Base-by-base conservation (phyloP, 257 asterid genomes). In the Solanum lignicaule region DNA sequence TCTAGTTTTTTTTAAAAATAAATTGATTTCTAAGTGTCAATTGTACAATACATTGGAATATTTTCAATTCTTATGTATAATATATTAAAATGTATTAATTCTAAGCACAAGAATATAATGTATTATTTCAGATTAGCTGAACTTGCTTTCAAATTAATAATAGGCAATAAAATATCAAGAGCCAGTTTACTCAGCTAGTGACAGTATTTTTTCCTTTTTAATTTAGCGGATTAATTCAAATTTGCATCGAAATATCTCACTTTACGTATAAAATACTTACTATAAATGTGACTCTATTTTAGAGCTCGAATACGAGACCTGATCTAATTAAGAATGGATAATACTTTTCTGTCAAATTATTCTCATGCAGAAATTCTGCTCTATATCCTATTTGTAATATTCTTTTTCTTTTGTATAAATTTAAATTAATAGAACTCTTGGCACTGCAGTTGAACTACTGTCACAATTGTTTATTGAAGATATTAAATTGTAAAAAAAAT, bases 1-100 rank as follows among this genome's bases (percentile, higher is more conserved):
- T 52, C n/a, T 3, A 4, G 16, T 58, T 48, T 39, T 12, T 21
- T 3, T 18, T 0, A 0, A 2, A 27, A 32, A 8, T 5, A 16
- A n/a, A 8, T 38, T 66, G 65, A 18, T 29, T 46, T 29, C 15
- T 29, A 46, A 16, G 85, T 82, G 69, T 82, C 41, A 82, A 29
- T 29, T 20, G 55, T 48, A 82, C 20, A 48, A 29, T 29, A 82
- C 7, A 9, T 82, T 29, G 85, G 85, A 29, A 82, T 29, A 29
- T 82, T 48, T 82, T 29, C 85, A 29, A 82, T 48, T 29, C 69
- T n/a, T 16, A 82, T 46, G 65, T 46, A 8, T 55, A 55, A 55
- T 55, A 18, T 6, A 41, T 25, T 76, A 14, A 79, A 46, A 79
- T 79, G 38, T 15, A 27, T 21, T 35, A 74, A 79, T 43, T 79